phyloP scores from a whole-genome alignment of 2,329 filamentous ascomycete species.

The Botrytis fabae region DNA sequence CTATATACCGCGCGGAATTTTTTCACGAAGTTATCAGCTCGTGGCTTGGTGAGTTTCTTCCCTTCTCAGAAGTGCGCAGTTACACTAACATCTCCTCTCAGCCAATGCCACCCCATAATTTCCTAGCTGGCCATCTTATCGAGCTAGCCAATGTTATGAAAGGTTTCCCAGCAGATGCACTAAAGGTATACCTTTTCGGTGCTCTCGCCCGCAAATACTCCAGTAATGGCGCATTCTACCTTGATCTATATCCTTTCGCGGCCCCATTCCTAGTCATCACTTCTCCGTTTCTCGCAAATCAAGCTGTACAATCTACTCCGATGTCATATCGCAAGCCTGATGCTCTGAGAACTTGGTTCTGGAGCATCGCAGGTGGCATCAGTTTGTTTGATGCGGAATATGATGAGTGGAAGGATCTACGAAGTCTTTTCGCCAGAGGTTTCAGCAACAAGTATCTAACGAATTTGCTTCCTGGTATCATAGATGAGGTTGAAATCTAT shows the following conservation, averaged over 20 bases:
- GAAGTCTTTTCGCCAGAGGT: conserved; percentile 33
- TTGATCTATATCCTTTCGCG: conserved; percentile 34
- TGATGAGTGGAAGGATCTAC: conserved; percentile 31
- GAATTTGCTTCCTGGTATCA: conserved; percentile 27
- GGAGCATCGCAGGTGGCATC: conserved; percentile 23
- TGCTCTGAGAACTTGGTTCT: conserved; percentile 26
- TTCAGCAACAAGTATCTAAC: conserved; percentile 30
- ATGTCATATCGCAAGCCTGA: conserved; percentile 25
- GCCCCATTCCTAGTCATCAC: conserved; percentile 29
- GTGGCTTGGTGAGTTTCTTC: conserved; percentile 3
- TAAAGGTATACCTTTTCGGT: conserved; percentile 27
- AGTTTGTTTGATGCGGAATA: conserved; percentile 31
- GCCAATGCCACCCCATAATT: conserved; percentile 30
- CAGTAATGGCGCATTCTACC: conserved; percentile 28
- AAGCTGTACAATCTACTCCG: conserved; percentile 28
- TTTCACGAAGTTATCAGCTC: background rate
- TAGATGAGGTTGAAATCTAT: conserved; percentile 27
- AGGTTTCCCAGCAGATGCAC: conserved; percentile 26
- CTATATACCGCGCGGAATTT: background rate
- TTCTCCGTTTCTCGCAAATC: conserved; percentile 28
- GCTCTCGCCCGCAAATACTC: conserved; percentile 26
- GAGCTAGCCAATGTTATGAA: conserved; percentile 21
- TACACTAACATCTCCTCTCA: background rate
- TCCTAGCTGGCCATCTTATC: conserved; percentile 27
- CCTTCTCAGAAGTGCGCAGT: background rate